Conservation (phyloP, 371 early-diverging fungal species). For the Mortierella sp. region DNA sequence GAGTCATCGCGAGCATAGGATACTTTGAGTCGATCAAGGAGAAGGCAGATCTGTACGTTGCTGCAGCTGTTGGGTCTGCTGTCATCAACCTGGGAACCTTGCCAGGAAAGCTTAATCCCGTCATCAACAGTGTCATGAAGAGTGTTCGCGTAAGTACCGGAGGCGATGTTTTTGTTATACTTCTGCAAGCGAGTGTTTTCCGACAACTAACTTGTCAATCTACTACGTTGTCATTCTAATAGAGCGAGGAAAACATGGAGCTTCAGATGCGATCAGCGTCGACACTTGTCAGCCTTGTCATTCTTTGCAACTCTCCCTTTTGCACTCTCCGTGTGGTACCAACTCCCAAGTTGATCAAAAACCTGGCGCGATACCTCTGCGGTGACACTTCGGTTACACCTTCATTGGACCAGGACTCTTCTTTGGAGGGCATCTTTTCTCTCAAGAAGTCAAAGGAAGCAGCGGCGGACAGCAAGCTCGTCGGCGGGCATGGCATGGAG, state of each 20-base stretch:
- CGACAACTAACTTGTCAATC: neutral
- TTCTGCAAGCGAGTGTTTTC: neutral
- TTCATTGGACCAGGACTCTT: constrained; percentile 70
- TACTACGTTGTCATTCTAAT: neutral
- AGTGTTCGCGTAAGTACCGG: constrained; percentile 73
- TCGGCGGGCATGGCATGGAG: constrained; percentile 53
- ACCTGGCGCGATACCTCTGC: constrained; percentile 89
- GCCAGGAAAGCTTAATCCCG: constrained; percentile 87
- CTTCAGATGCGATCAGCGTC: constrained; percentile 77
- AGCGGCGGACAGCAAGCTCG: constrained; percentile 46
- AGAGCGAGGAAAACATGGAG: constrained; percentile 77
- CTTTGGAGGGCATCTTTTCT: constrained; percentile 75
- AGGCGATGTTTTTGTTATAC: neutral
- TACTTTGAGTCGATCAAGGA: constrained; percentile 76
- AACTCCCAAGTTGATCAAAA: constrained; percentile 90
- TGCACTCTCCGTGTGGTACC: constrained; percentile 64
- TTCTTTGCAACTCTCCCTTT: constrained; percentile 64
- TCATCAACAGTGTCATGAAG: constrained; percentile 92
- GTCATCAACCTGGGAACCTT: constrained; percentile 83
- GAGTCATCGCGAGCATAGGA: constrained; percentile 75
- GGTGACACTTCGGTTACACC: constrained; percentile 84
- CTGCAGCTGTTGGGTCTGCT: constrained; percentile 88
- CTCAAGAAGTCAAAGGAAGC: constrained; percentile 66
- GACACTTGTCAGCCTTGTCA: constrained; percentile 68
- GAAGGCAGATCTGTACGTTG: constrained; percentile 78